These are phyloP conservation scores for Berkeleyomyces basicola DNA, from an alignment of 2,329 filamentous ascomycete genomes.

Conservation along the genomic window DNA sequence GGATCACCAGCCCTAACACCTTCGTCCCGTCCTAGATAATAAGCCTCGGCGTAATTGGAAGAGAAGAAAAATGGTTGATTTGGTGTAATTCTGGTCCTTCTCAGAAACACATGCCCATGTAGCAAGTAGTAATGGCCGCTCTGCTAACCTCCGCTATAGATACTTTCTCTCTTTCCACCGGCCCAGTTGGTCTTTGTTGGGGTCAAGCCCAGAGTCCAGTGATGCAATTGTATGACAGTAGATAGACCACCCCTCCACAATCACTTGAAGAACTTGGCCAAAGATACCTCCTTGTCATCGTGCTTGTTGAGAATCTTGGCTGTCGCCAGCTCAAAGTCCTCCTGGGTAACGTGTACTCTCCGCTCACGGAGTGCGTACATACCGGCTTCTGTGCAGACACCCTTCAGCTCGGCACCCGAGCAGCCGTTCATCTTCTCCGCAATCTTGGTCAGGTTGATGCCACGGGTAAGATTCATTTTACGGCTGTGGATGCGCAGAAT, in stretches of 20 bases:
- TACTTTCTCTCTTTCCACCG: background rate
- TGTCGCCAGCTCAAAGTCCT: constrained; percentile 95
- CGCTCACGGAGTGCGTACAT: constrained; percentile 96
- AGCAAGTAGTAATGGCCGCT: background rate
- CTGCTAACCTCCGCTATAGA: background rate
- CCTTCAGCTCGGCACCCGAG: constrained; percentile 93
- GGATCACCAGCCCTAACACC: no score
- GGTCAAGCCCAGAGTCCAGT: background rate
- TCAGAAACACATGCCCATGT: background rate
- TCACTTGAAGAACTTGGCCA: constrained; percentile 60
- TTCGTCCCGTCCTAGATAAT: no score
- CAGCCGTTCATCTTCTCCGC: constrained; percentile 99
- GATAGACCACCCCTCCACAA: background rate
- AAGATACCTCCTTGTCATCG: constrained; percentile 89
- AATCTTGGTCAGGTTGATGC: constrained; percentile 95
- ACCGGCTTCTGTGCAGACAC: constrained; percentile 94
- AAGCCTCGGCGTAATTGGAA: background rate
- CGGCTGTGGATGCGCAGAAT: constrained; percentile 94
- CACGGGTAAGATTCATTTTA: constrained; percentile 95
- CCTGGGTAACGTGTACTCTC: constrained; percentile 94
- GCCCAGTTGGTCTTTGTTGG: background rate
- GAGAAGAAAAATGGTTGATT: constrained; percentile 2
- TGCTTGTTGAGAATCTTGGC: constrained; percentile 99
- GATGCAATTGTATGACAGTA: background rate
- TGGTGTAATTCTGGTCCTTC: background rate